Evolutionary conservation across 1,139 yeast species (phyloP).

Genomic region (Yamadazyma spencermartinsiae): DNA sequence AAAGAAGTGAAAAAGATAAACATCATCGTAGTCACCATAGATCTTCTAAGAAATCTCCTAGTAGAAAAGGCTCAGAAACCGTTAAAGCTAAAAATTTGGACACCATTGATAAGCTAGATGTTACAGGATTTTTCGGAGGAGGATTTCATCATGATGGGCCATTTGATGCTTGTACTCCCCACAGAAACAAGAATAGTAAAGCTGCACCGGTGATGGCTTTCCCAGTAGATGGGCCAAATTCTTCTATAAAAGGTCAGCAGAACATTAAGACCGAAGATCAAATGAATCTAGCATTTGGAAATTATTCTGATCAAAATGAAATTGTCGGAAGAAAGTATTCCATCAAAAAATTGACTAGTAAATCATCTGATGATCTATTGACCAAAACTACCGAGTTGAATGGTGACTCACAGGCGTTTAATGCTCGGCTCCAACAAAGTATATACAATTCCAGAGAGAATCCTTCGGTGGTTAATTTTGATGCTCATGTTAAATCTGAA

Average conservation of each 20-base stretch:
- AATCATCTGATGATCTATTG: slow-evolving; percentile 16
- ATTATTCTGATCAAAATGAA: slow-evolving; percentile 37
- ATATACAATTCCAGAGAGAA: slow-evolving; percentile 44
- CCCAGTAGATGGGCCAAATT: slow-evolving; percentile 94
- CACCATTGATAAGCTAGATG: slow-evolving; percentile 92
- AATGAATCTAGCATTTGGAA: slow-evolving; percentile 65
- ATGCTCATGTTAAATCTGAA: slow-evolving; percentile 64
- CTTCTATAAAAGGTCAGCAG: slow-evolving; percentile 67
- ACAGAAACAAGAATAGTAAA: slow-evolving; percentile 77
- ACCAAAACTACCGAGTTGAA: slow-evolving; percentile 18
- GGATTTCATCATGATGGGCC: slow-evolving; percentile 99
- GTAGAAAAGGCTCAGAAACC: slow-evolving; percentile 38
- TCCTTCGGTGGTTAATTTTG: slow-evolving; percentile 64
- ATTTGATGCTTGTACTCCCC: slow-evolving; percentile 97
- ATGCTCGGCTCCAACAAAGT: slow-evolving; percentile 7
- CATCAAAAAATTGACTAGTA: slow-evolving; percentile 13
- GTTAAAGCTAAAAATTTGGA: slow-evolving; percentile 67
- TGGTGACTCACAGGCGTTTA: slow-evolving; percentile 6
- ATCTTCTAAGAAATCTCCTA: slow-evolving; percentile 30
- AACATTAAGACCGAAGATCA: slow-evolving; percentile 53
- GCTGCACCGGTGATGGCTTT: slow-evolving; percentile 94
- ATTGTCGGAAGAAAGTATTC: slow-evolving; percentile 32
- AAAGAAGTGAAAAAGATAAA: slow-evolving; percentile 12
- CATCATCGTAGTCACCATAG: slow-evolving; percentile 11
- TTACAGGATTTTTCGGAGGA: slow-evolving; percentile 92